Evolutionary conservation across 2,329 filamentous ascomycete genomes (phyloP).

Genomic region (Knufia fluminis): DNA sequence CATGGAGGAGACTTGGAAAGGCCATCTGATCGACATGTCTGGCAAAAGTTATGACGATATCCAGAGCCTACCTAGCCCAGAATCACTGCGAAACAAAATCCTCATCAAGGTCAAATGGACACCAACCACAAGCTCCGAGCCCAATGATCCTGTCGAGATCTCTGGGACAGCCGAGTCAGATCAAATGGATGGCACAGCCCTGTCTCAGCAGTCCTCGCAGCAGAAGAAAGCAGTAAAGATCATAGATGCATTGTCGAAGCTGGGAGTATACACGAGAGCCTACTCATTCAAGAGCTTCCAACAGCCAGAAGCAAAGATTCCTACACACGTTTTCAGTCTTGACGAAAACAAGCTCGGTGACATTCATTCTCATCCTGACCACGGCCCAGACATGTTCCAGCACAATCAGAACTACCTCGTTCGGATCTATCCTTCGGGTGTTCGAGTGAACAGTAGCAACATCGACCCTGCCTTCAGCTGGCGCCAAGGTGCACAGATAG

Average conservation of each 20-base stretch:
- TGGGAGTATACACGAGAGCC: slow-evolving; percentile 80
- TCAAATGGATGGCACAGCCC: slow-evolving; percentile 14
- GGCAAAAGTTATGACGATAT: slow-evolving; percentile 34
- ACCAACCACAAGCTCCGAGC: slow-evolving; percentile 35
- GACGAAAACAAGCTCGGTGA: slow-evolving; percentile 59
- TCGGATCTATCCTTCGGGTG: slow-evolving; percentile 77
- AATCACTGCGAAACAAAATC: slow-evolving; percentile 68
- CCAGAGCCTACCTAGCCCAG: slow-evolving; percentile 55
- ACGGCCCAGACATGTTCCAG: slow-evolving; percentile 55
- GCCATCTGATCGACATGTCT: slow-evolving; percentile 58
- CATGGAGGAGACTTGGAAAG: slow-evolving; percentile 81
- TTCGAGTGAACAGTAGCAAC: slow-evolving; percentile 76
- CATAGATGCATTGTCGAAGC: slow-evolving; percentile 58
- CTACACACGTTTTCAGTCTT: slow-evolving; percentile 56
- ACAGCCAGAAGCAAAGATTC: slow-evolving; percentile 49
- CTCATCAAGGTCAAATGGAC: slow-evolving; percentile 69
- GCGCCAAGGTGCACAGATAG: slow-evolving; percentile 81
- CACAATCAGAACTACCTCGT: slow-evolving; percentile 79
- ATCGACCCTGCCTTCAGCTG: slow-evolving; percentile 77
- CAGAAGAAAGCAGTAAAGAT: slow-evolving; percentile 52
- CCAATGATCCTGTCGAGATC: slow-evolving; percentile 21
- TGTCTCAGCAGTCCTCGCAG: slow-evolving; percentile 22
- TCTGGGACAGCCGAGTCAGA: slow-evolving; percentile 33
- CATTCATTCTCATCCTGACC: slow-evolving; percentile 43
- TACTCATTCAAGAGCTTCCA: slow-evolving; percentile 69